Evolutionary conservation across 257 asterid species (phyloP).

Genomic region (Ligustrum vulgare): DNA sequence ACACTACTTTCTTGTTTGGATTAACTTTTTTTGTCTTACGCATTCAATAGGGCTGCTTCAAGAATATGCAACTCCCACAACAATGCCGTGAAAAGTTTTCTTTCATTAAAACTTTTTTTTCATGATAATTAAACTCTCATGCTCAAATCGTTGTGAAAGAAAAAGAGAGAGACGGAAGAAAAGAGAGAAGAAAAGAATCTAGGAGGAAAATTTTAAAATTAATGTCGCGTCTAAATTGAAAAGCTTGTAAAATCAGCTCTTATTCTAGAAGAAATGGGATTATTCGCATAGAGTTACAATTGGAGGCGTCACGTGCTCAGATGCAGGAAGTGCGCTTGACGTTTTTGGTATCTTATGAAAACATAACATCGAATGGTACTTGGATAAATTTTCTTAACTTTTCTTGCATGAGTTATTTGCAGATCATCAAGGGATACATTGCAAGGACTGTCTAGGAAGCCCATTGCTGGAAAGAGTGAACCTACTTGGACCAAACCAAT

Average conservation of each 20-base stretch:
- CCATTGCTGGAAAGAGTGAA: slow-evolving; percentile 39
- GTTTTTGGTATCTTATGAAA: neutral
- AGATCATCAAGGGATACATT: slow-evolving; percentile 78
- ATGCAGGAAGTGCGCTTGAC: neutral
- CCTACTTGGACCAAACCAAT: slow-evolving; percentile 43
- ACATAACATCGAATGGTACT: neutral
- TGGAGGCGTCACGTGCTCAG: neutral
- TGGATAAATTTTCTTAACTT: neutral
- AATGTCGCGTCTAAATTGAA: too few relatives aligned
- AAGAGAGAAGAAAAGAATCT: too few relatives aligned
- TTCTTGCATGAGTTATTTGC: slow-evolving; percentile 11
- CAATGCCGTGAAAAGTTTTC: neutral
- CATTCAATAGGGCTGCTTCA: neutral
- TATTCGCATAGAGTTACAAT: neutral
- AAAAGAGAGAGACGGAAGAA: too few relatives aligned
- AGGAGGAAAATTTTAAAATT: too few relatives aligned
- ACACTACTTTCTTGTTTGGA: neutral
- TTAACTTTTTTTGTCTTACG: neutral
- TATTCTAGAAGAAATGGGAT: neutral
- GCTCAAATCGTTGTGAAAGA: too few relatives aligned
- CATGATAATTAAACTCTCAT: too few relatives aligned
- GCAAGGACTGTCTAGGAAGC: slow-evolving; percentile 60
- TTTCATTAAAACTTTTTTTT: neutral
- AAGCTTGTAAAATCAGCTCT: neutral
- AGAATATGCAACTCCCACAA: neutral